A percentile compares a stretch with the other conserved stretches of the same genome.
Conservation (phyloP, 2,329 filamentous ascomycete species). For the Colletotrichum sublineola region DNA sequence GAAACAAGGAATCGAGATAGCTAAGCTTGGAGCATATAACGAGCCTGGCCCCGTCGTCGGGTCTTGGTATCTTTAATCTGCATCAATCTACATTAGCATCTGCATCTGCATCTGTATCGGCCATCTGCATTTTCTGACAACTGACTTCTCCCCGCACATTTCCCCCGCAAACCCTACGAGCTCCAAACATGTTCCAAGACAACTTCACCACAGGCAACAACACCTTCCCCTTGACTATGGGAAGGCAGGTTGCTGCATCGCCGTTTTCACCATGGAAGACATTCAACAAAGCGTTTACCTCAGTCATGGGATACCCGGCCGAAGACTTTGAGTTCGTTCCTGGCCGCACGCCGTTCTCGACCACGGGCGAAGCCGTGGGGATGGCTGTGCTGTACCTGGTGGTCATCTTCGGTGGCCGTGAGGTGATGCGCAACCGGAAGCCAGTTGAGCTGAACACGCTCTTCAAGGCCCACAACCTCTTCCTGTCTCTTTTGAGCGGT, state of each 20-base stretch:
- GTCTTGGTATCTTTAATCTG: constrained; percentile 10
- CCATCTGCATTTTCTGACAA: not conserved
- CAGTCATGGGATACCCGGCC: constrained; percentile 79
- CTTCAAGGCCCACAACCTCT: constrained; percentile 92
- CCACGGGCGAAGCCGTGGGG: constrained; percentile 76
- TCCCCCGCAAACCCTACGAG: not conserved
- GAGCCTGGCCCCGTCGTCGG: constrained; percentile 10
- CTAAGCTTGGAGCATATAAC: constrained; percentile 14
- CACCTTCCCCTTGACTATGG: constrained; percentile 78
- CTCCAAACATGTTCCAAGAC: constrained; percentile 27
- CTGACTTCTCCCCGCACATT: not conserved
- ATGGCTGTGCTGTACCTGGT: constrained; percentile 84
- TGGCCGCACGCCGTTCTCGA: constrained; percentile 84
- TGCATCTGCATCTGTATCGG: constrained; percentile 17
- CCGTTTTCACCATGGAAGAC: constrained; percentile 77
- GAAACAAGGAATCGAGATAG: constrained; percentile 23
- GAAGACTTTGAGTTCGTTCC: constrained; percentile 82
- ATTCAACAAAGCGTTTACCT: constrained; percentile 82
- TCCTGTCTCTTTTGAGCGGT: constrained; percentile 82
- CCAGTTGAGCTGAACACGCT: constrained; percentile 81
- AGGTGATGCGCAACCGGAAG: constrained; percentile 82
- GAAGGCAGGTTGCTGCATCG: constrained; percentile 55
- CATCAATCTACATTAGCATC: constrained; percentile 9
- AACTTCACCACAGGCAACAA: constrained; percentile 29
- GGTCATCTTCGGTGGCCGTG: constrained; percentile 85